Base-by-base conservation (phyloP, 106 monocot species). In the Allium fistulosum region DNA sequence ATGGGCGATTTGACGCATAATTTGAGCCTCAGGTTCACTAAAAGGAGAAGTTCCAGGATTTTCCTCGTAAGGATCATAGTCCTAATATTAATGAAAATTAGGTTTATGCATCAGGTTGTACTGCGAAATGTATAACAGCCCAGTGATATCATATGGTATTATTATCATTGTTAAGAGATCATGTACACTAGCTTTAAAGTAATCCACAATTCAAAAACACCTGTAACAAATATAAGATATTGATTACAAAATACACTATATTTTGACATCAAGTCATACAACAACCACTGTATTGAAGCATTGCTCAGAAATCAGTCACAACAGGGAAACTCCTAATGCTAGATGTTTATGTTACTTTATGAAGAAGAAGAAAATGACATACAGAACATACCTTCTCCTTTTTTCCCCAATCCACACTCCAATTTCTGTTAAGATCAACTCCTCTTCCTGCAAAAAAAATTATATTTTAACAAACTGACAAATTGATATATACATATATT, bases 401-500 rank as follows among this genome's bases (percentile, higher is more conserved):
- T 69, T 90, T 97, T 8, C 97, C 97, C 97, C 97, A 97, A 63
- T 97, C 97, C 5, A 97, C 92, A 69, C 89, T 85, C 97, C 97
- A 97, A 78, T 97, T 97, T 75, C 97, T 82, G 58, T 97, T 97
- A 26, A 97, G 89, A 83, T 97, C 97, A 67, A 97, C 97, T 48
- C 92, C 97, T 74, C 97, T 89, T 76, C 97, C 97, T 97, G 82
- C 51, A 65, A 52, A 51, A 48, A 49, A 3, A 52, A 66, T 48
- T 27, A 15, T 55, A 0, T 22, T 22, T 11, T n/a, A 17, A 65
- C 51, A 67, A 53, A 52, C 10, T 22, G 67, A 67, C 17, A 67
- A 10, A 67, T 51, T 51, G 17, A 26, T 16, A 0, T 53, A 6
- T 67, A n/a, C 53, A 26, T 49, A 49, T n/a, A 66, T 10, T 56